Evolutionary conservation across 352 stramenopile genomes (phyloP), one percentile per base, ranked within the genome.

Genomic region (Phytophthora sansomeana): DNA sequence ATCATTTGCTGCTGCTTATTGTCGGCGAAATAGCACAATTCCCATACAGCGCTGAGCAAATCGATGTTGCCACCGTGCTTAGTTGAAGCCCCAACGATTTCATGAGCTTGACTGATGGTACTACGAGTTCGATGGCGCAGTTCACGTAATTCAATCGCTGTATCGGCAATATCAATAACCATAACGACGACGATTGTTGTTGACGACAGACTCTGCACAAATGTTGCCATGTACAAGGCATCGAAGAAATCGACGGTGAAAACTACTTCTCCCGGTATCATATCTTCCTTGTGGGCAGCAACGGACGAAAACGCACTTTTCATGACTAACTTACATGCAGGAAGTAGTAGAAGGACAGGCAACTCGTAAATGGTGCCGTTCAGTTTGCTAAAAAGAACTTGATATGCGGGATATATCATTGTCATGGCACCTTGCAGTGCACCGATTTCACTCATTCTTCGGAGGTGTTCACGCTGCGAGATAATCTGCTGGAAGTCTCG

Each of bases 191-290:
- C 11, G 4, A 58, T 10, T 11, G 35, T 38, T n/a, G 24, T 36
- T 13, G 26, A 26, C 11, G 50, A 47, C 7, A 46, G 14, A 24
- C 10, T 58, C 21, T 30, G 50, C 9, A 58, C 47, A n/a, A 33
- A 58, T 8, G 50, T 46, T 9, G 35, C 50, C n/a, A 46, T 14
- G 24, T 58, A 58, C 24, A 58, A 38, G 6, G 51, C 51, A 26
- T 58, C 36, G 24, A 58, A 58, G 16, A 58, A 58, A n/a, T 58
- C 51, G 32, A 58, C 19, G 3, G 24, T 46, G 50, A 58, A 47
- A 1, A 58, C 13, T 9, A 58, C 50, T 19, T 46, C 21, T 10
- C 38, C 19, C 0, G 50, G 50, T 17, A 58, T 19, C 11, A 42
- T 17, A n/a, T 58, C 50, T 17, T 58, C 50, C 9, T 29, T 58